A percentile compares a stretch with the other conserved stretches of the same genome.
These are phyloP conservation scores for Penicillium flavigenum DNA, from an alignment of 495 filamentous ascomycete genomes.

Conservation along the genomic window DNA sequence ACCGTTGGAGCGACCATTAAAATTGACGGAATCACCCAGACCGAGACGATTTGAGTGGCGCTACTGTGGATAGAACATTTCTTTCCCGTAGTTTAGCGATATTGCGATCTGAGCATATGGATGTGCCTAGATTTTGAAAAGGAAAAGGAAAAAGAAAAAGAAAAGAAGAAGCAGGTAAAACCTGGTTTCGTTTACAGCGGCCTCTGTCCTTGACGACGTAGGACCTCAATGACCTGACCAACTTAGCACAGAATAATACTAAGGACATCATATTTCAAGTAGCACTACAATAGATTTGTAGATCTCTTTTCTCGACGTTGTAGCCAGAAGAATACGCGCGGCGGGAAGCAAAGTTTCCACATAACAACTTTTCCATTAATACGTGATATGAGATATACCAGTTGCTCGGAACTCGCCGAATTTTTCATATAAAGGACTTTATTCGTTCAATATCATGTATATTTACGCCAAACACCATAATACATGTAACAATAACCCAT, in stretches of 20 bases:
- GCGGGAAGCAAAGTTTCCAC: neutral
- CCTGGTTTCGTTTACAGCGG: neutral
- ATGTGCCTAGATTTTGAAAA: neutral
- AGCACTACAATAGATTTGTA: neutral
- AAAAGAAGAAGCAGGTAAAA: neutral
- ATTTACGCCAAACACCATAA: neutral
- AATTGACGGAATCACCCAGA: slow-evolving; percentile 46
- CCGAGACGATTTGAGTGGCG: slow-evolving; percentile 16
- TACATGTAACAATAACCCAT: slow-evolving; percentile 2
- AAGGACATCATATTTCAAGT: neutral
- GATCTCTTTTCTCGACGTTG: neutral
- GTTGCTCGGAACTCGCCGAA: neutral
- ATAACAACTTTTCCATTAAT: neutral
- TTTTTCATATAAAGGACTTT: neutral
- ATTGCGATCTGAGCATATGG: neutral
- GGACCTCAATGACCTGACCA: neutral
- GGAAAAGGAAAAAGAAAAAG: no score
- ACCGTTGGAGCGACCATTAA: slow-evolving; percentile 38
- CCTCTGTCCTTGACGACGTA: neutral
- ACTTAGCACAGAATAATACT: no score
- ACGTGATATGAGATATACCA: neutral
- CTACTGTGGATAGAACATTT: neutral
- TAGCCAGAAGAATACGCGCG: neutral
- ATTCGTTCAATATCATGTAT: neutral
- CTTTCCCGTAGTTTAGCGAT: neutral